Evolutionary conservation across 495 filamentous ascomycete genomes (phyloP), one percentile per base, ranked within the genome.

Genomic region (Astrothelium subdiscretum): DNA sequence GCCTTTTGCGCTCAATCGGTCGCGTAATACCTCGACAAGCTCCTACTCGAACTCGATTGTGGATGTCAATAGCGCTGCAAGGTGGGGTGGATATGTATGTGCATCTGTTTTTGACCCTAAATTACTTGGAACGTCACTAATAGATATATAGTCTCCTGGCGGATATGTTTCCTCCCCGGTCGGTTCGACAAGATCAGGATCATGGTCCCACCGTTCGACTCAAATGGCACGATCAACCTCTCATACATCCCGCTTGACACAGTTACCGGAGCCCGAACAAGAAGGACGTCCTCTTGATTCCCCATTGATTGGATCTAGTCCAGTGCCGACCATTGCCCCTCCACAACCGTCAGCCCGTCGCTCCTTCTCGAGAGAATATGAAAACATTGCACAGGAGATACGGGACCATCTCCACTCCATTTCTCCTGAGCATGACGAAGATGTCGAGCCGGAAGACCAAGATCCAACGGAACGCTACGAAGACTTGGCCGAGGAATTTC

Each of bases 1-100:
- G 24, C 20, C 48, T 8, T 29, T 54, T 54, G 20, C 48, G 15
- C 79, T 38, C 72, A 74, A 26, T 69, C 74, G 32, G 73, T 75
- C 65, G 65, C 73, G 69, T 68, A 73, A 65, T 67, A 65, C 59
- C 59, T 87, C 84, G 32, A 79, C 80, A 54, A 78, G 78, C 20
- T 76, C 73, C 18, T 71, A 71, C 31, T 70, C 81, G 15, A 88
- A 83, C 66, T 90, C 88, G 5, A 84, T 90, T 63, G 75, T 86
- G 24, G 84, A 84, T 58, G 78, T 83, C 42, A 91, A 89, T 72
- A 81, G 67, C 48, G 74, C 82, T 35, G 87, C 85, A 18, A 78
- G 87, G 35, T 79, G 80, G 43, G 88, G 86, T 38, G 87, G 87
- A 40, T 91, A 89, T 54, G 48, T 54, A 54, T 15, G 48, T 48